phyloP scores from a whole-genome alignment of 2,329 filamentous ascomycete genomes.

The Rasamsonia emersonii region DNA sequence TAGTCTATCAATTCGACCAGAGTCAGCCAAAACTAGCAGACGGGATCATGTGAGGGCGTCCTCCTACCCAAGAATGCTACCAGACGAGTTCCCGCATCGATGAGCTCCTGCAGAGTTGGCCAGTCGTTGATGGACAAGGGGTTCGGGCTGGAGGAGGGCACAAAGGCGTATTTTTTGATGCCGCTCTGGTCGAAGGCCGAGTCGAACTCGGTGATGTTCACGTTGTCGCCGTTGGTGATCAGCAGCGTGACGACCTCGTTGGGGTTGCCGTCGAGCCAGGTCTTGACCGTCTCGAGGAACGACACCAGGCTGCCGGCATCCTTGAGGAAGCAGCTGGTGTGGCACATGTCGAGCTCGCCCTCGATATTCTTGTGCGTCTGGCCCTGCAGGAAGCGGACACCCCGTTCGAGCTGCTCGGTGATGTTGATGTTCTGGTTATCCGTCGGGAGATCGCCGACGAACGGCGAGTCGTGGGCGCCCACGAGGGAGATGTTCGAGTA shows the following conservation, averaged over 20 bases:
- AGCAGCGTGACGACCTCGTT: slow-evolving; percentile 57
- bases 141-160: slow-evolving; percentile 22
- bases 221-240: slow-evolving; percentile 51
- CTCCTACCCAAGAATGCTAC: slow-evolving; percentile 35
- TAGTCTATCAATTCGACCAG: slow-evolving; percentile 23
- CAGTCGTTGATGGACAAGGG: slow-evolving; percentile 28
- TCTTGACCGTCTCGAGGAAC: slow-evolving; percentile 51
- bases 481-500: slow-evolving; percentile 56
- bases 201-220: slow-evolving; percentile 24
- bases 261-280: slow-evolving; percentile 51
- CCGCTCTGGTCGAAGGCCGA: slow-evolving; percentile 24
- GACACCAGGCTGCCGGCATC: slow-evolving; percentile 49
- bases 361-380: slow-evolving; percentile 50
- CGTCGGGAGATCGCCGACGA: slow-evolving; percentile 47
- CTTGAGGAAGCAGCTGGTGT: slow-evolving; percentile 53
- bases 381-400: slow-evolving; percentile 56
- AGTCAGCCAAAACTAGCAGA: too few relatives aligned
- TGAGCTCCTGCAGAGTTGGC: slow-evolving; percentile 36
- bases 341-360: slow-evolving; percentile 51
- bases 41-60: too few relatives aligned
- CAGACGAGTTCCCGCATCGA: slow-evolving; percentile 32
- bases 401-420: slow-evolving; percentile 50
- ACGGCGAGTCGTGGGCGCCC: slow-evolving; percentile 58
- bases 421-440: slow-evolving; percentile 56
- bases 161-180: slow-evolving; percentile 27